phyloP scores from a whole-genome alignment of 1,284 basidiomycete genomes.

The Golubevia sp. region DNA sequence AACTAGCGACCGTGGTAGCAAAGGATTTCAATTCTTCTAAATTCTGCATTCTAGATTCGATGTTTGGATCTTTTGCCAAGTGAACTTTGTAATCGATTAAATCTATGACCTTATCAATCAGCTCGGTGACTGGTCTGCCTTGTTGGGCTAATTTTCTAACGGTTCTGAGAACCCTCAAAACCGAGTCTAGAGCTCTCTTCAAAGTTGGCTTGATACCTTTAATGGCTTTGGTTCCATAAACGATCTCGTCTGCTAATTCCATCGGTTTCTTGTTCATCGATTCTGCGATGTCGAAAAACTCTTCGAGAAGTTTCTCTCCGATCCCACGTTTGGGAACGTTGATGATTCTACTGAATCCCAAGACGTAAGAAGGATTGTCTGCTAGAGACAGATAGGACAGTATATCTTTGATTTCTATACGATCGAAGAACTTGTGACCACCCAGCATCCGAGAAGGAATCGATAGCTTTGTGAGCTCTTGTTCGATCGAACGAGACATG shows the following conservation, averaged over 20 bases:
- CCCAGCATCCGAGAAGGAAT: slow-evolving; percentile 79
- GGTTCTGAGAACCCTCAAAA: no score
- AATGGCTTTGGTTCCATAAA: background rate
- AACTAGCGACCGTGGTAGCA: no score
- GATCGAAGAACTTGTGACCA: slow-evolving; percentile 85
- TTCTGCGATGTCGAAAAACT: background rate
- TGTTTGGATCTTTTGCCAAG: no score
- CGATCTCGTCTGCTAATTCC: background rate
- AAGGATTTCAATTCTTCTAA: no score
- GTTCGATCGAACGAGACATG: slow-evolving; percentile 77
- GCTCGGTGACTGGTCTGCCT: no score
- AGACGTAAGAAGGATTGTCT: slow-evolving; percentile 76
- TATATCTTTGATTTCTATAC: slow-evolving; percentile 77
- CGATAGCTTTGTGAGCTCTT: slow-evolving; percentile 74
- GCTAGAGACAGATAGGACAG: slow-evolving; percentile 75
- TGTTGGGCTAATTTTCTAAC: no score
- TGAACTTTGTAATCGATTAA: no score
- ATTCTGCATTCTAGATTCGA: no score
- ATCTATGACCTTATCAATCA: no score
- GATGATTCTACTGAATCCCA: slow-evolving; percentile 75
- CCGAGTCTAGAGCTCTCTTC: no score
- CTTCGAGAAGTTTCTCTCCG: slow-evolving; percentile 71
- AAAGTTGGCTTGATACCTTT: no score
- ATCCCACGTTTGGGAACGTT: slow-evolving; percentile 77
- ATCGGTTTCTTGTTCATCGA: no score